Base-by-base conservation (phyloP, 2,329 filamentous ascomycete genomes). In the Aspergillus glaucus region DNA sequence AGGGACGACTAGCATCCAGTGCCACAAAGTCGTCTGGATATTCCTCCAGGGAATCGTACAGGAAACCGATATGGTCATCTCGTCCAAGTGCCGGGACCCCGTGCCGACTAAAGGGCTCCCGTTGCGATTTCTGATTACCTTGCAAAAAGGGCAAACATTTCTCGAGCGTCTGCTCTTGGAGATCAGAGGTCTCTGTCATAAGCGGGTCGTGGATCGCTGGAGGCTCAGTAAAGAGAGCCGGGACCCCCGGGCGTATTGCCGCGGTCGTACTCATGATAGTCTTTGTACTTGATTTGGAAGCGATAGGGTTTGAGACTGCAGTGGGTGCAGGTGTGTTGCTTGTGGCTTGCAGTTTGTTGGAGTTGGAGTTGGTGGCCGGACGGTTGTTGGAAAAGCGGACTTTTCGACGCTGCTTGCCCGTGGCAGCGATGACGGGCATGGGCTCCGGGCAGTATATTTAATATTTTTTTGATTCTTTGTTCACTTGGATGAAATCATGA, bases 1-100 rank as follows among this genome's bases (percentile, higher is more conserved):
- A 98, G 8, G 93, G 91, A 48, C 92, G 78, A 64, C 87, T 91
- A 28, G 93, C 86, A 74, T 98, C 93, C 57, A 90, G 81, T 44
- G 78, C 78, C 46, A 85, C 82, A 68, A 86, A 95, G 3, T 74
- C 75, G 6, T 79, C 72, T 0, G 92, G 88, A 52, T 94, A 81
- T 44, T 74, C 75, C 40, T 72, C 72, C 39, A 84, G 61, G 9
- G 72, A 72, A 46, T 74, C 69, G 49, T 75, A 74, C 34, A 76
- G 62, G 53, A 71, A 77, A n/a, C 59, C 62, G 39, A 74, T 54
- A 62, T 85, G 82, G 39, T 71, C 68, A 50, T 75, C 72, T 39
- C 86, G 82, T 57, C 84, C 79, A n/a, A 98, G 79, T 49, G 76
- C 77, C 12, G 89, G 87, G 32, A 96, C 73, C 12, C 89, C 90